Base-by-base conservation (phyloP, 345 rosid species). In the Nasturtium officinale region DNA sequence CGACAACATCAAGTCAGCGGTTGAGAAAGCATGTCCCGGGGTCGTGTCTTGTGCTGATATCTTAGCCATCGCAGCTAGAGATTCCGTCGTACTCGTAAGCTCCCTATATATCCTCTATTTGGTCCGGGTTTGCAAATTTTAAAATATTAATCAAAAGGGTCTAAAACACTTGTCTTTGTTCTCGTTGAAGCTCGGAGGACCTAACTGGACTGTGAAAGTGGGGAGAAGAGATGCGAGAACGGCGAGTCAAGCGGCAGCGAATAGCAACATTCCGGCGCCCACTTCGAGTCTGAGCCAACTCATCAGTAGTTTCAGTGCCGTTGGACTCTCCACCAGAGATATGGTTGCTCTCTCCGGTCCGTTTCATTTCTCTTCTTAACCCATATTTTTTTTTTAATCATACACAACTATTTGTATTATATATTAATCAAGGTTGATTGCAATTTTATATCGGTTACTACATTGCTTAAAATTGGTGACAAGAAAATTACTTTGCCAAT, bases 21-120 rank as follows among this genome's bases (percentile, higher is more conserved):
- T 93, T 9, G 96, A 90, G 81, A 84, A 78, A 0, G 89, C 67
- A 10, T 93, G 98, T 77, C 93, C 96, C 0, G 90, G 90, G 2
- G 86, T 87, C 5, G 96, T 93, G 56, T 90, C 98, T 2, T 93
- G 97, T 35, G 98, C 98, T 29, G 98, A 93, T 74, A 25, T 90
- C 21, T 28, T 93, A 43, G 87, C 98, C 30, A 64, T 90, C 69
- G 81, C 96, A 42, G 87, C 97, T 35, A 79, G 90, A 69, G 96
- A 90, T 82, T 86, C 93, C 2, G 86, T 84, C 37, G 69, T 37
- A 13, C 30, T 30, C 1, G 97, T 87, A 80, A 85, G 87, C 43
- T 40, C 32, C 21, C 12, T 2, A 8, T 43, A 40, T 61, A 1
- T 29, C 42, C 25, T 32, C 38, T 21, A 25, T 53, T 64, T 30